A percentile compares a stretch with the other conserved stretches of the same genome.
Conservation (phyloP, 106 monocot genomes). For the Xerophyta viscosa region DNA sequence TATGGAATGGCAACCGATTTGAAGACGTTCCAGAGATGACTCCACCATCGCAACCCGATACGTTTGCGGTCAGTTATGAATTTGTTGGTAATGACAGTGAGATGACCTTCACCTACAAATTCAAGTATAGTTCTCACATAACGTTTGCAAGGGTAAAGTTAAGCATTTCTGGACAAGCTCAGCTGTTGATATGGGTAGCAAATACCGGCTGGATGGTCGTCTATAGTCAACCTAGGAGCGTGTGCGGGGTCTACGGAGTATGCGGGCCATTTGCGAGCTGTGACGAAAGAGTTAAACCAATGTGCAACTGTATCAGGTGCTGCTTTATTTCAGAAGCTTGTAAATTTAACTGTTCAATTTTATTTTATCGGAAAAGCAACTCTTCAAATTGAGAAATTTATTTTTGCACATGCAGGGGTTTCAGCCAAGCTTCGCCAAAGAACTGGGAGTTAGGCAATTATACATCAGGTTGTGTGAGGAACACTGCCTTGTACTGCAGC, state of each 20-base stretch:
- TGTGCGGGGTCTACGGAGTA: slow-evolving; percentile 2
- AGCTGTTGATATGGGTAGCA: slow-evolving; percentile 7
- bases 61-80: slow-evolving; percentile 14
- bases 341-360: too few species aligned
- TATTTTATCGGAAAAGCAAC: too few species aligned
- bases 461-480: slow-evolving; percentile 12
- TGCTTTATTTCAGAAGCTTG: too few species aligned
- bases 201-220: neutral
- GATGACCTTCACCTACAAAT: slow-evolving; percentile 37
- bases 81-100: slow-evolving; percentile 15
- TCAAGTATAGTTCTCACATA: neutral
- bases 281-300: neutral
- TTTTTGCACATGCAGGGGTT: too few species aligned
- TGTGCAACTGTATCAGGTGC: slow-evolving; percentile 15
- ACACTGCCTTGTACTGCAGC: neutral
- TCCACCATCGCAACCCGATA: too few species aligned
- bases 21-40: slow-evolving; percentile 46
- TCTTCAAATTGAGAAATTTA: too few species aligned
- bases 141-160: slow-evolving; percentile 40
- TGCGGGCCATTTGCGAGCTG: slow-evolving; percentile 16
- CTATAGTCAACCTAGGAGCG: slow-evolving; percentile 1
- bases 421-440: neutral
- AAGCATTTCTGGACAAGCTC: slow-evolving; percentile 29
- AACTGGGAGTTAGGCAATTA: slow-evolving; percentile 11
- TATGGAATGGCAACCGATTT: slow-evolving; percentile 47